Conservation (phyloP, 1,284 basidiomycete genomes). For the Golubevia sp. region DNA sequence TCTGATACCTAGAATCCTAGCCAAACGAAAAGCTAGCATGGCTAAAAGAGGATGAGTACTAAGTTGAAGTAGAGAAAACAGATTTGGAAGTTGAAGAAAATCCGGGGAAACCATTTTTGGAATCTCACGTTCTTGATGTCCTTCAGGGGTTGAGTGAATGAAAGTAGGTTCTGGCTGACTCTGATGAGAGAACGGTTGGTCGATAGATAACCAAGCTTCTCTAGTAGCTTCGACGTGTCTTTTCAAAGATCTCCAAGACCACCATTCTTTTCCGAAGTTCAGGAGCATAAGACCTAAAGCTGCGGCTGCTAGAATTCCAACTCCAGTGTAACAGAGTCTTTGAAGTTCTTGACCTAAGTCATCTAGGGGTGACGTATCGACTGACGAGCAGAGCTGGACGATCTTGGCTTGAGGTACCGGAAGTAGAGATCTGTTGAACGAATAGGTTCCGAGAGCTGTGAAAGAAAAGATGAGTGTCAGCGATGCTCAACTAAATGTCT, state of each 20-base stretch:
- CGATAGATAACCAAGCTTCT: slow-evolving; percentile 18
- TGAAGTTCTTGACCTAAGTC: slow-evolving; percentile 21
- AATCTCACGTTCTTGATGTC: no score
- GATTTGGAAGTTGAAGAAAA: background rate
- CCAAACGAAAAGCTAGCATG: slow-evolving; percentile 12
- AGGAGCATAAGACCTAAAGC: slow-evolving; percentile 20
- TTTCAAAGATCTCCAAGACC: slow-evolving; percentile 22
- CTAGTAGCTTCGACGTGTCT: slow-evolving; percentile 21
- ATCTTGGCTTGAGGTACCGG: slow-evolving; percentile 20
- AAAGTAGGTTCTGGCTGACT: no score
- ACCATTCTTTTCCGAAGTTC: slow-evolving; percentile 26
- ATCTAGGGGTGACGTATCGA: slow-evolving; percentile 33
- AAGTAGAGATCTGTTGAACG: slow-evolving; percentile 26
- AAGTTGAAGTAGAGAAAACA: slow-evolving; percentile 27
- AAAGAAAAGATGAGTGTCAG: no score
- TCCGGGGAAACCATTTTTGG: no score
- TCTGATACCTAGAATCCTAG: slow-evolving; percentile 16
- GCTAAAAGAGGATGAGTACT: slow-evolving; percentile 35
- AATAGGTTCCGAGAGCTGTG: slow-evolving; percentile 20
- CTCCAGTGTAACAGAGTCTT: slow-evolving; percentile 13
- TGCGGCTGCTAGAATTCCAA: slow-evolving; percentile 17
- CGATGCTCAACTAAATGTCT: no score
- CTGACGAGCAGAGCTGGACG: slow-evolving; percentile 27
- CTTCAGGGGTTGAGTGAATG: no score
- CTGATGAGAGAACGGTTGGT: no score